phyloP scores from a whole-genome alignment of 495 filamentous ascomycete genomes.

The Aspergillus ellipticus region DNA sequence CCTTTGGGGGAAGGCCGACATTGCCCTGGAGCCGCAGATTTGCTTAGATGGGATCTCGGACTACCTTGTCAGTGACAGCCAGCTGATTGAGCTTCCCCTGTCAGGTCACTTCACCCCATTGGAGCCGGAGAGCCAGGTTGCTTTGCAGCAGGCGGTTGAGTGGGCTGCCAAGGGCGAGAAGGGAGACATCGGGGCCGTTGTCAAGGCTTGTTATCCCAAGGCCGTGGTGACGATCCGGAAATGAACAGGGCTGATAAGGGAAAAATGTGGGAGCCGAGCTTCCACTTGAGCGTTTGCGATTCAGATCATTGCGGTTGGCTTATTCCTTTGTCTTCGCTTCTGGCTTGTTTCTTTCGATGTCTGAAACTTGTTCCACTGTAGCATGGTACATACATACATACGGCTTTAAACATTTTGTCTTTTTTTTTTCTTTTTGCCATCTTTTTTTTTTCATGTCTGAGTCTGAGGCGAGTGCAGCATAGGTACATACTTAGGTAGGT shows the following conservation, averaged over 20 bases:
- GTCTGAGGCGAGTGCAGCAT: neutral
- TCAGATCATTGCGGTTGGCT: neutral
- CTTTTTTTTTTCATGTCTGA: neutral
- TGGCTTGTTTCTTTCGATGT: neutral
- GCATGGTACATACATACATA: neutral
- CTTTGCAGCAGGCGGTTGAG: constrained; percentile 29
- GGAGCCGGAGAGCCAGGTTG: constrained; percentile 35
- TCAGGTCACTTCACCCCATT: constrained; percentile 43
- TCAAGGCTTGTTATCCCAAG: constrained; percentile 28
- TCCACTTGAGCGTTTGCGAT: neutral
- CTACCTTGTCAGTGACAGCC: constrained; percentile 36
- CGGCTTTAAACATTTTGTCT: neutral
- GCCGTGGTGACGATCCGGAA: constrained; percentile 32
- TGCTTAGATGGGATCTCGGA: constrained; percentile 43
- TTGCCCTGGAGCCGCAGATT: constrained; percentile 33
- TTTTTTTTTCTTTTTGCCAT: neutral
- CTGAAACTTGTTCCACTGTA: neutral
- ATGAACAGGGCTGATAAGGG: constrained; percentile 13
- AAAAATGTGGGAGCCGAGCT: neutral
- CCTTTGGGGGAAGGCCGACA: constrained; percentile 50
- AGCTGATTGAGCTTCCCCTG: constrained; percentile 37
- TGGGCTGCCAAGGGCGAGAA: constrained; percentile 38
- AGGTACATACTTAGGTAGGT: neutral
- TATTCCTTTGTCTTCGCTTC: neutral
- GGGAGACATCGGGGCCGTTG: constrained; percentile 29